Evolutionary conservation across 441 rosid genomes (phyloP), one percentile per base, ranked within the genome.

Genomic region (Syzygium malaccense): DNA sequence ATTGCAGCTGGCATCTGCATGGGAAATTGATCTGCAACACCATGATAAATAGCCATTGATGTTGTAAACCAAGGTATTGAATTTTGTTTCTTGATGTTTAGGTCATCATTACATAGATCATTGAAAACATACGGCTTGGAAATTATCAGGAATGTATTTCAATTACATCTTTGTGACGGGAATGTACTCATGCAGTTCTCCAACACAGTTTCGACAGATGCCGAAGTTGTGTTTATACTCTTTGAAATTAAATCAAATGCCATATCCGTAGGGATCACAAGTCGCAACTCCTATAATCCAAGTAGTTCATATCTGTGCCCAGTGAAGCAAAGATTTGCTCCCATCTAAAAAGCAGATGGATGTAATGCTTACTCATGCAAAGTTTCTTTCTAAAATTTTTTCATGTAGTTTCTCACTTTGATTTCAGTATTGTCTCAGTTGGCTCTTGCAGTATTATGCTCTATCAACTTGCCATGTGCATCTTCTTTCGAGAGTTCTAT

Each of bases 1-100:
- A 92, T 87, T 95, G 92, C 99, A 96, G 92, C 90, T 98, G 90
- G 98, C 98, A 86, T 93, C 98, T 86, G 96, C 98, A 33, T 97
- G 99, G 99, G 97, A 92, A 80, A 97, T 96, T 85, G 95, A 97
- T 90, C 89, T 95, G 89, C 97, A 94, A 90, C 97, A 94, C 33
- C 88, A 87, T 25, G 90, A 60, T 75, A 87, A 90, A 85, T 90
- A 88, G 86, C n/a, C 56, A 58, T 30, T 80, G 86, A 48, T 19
- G n/a, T 57, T 41, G 83, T 48, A 41, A 75, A 75, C 51, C 6
- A 75, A 75, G 83, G 51, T 75, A 75, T 75, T 75, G n/a, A 23
- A 71, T 37, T 23, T 41, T 71, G 83, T 41, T 71, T 37, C 83
- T 71, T 37, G 83, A 23, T 75, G 83, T 45, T 75, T 45, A 41